A percentile compares a stretch with the other conserved stretches of the same genome.
These are phyloP conservation scores for Fusarium torulosum DNA, from an alignment of 2,329 filamentous ascomycete genomes.

Conservation along the genomic window DNA sequence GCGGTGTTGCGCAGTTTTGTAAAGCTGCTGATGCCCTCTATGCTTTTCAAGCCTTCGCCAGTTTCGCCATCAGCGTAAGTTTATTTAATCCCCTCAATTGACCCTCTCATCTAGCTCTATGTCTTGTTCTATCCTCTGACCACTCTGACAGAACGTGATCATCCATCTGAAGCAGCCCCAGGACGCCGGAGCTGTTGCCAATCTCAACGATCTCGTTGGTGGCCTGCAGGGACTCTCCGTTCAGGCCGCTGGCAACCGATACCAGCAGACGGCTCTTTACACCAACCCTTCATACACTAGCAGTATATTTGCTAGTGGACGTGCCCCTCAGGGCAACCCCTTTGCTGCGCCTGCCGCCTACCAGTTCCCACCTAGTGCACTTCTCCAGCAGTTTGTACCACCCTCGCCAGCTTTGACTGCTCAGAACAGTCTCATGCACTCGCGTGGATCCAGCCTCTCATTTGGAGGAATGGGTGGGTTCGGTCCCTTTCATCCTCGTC, in stretches of 20 bases:
- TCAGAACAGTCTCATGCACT: constrained; percentile 50
- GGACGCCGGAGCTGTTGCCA: neutral
- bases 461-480: neutral
- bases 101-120: constrained; percentile 21
- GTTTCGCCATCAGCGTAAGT: constrained; percentile 47
- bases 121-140: constrained; percentile 33
- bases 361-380: constrained; percentile 45
- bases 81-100: neutral
- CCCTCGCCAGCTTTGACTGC: constrained; percentile 53
- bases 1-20: constrained; percentile 66
- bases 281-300: constrained; percentile 25
- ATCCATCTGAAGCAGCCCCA: constrained; percentile 6
- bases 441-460: constrained; percentile 33
- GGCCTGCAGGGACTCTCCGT: constrained; percentile 42
- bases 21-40: constrained; percentile 60
- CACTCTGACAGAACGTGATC: neutral
- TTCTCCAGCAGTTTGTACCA: constrained; percentile 49
- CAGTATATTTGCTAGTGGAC: constrained; percentile 48
- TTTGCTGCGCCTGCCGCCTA: constrained; percentile 35
- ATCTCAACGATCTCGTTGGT: constrained; percentile 11
- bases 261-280: neutral
- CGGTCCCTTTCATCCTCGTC: constrained; percentile 42
- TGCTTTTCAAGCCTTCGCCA: constrained; percentile 55
- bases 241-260: neutral
- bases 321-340: constrained; percentile 29